Conservation (phyloP, 176 grass and related monocot genomes). For the Leersia perrieri region DNA sequence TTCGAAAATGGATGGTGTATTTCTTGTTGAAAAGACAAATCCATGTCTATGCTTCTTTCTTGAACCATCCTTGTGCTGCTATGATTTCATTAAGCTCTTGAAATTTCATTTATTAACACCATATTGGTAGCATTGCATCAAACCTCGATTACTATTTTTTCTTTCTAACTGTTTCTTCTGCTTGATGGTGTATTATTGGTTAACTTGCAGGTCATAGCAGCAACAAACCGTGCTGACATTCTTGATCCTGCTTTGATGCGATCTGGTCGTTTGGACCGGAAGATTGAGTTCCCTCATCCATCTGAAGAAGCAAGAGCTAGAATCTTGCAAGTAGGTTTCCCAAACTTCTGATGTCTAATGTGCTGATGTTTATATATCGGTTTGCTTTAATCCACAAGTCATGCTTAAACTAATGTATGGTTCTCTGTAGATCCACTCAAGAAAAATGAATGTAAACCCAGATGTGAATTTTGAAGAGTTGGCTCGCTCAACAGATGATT, state of each 20-base stretch:
- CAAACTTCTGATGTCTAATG: background rate
- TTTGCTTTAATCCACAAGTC: background rate
- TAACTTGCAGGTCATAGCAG: conserved; percentile 77
- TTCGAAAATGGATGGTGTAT: background rate
- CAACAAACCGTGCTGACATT: conserved; percentile 88
- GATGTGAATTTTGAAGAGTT: conserved; percentile 99
- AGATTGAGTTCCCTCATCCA: conserved; percentile 93
- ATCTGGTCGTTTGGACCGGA: conserved; percentile 87
- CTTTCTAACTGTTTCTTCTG: background rate
- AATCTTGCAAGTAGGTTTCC: conserved; percentile 80
- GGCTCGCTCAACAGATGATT: conserved; percentile 84
- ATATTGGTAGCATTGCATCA: background rate
- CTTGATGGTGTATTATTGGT: conserved; percentile 7
- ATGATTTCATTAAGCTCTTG: background rate
- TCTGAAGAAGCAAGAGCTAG: conserved; percentile 84
- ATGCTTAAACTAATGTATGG: conserved; percentile 10
- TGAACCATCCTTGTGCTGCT: background rate
- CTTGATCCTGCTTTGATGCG: conserved; percentile 93
- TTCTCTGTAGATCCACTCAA: conserved; percentile 74
- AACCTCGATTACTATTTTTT: background rate
- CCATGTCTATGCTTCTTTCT: background rate
- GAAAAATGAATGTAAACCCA: conserved; percentile 90
- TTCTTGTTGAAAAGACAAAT: background rate
- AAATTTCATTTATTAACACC: background rate
- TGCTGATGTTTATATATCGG: background rate